Percentiles rank a stretch among this genome's conserved stretches.
These are phyloP conservation scores for Vairimorpha ceranae DNA, from an alignment of 371 early-diverging fungal species.

Conservation along the genomic window DNA sequence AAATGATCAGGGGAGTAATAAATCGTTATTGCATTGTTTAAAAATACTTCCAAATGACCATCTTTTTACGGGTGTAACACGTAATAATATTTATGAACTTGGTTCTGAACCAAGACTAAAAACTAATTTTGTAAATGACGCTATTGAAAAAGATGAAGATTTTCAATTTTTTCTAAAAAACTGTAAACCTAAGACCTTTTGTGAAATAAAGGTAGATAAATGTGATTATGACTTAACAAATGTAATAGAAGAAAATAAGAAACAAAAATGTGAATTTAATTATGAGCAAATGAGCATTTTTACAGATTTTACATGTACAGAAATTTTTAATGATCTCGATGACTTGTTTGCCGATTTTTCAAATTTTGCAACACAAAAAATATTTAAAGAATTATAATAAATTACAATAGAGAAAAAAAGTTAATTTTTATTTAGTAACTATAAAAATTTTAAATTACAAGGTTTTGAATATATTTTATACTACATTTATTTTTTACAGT, in stretches of 20 bases:
- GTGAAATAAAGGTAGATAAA: not conserved
- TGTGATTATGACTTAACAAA: not conserved
- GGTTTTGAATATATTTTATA: too few relatives aligned
- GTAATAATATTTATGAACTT: not conserved
- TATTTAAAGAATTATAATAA: not conserved
- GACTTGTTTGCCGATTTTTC: not conserved
- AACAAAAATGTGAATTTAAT: not conserved
- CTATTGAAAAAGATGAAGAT: constrained; percentile 11
- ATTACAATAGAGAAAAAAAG: not conserved
- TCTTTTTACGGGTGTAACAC: constrained; percentile 1
- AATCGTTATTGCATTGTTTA: constrained; percentile 29
- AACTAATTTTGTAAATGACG: not conserved
- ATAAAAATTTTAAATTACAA: too few relatives aligned
- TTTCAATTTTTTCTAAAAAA: constrained; percentile 18
- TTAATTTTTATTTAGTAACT: too few relatives aligned
- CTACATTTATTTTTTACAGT: too few relatives aligned
- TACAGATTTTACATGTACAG: not conserved
- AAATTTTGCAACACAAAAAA: not conserved
- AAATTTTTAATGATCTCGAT: not conserved
- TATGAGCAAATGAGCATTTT: not conserved
- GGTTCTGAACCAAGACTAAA: constrained; percentile 3
- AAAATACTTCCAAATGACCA: constrained; percentile 27
- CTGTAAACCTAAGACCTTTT: not conserved
- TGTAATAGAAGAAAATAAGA: not conserved
- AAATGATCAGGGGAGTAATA: constrained; percentile 3